Base-by-base conservation (phyloP, 2,329 filamentous ascomycete species). In the Ophiostoma sp. region DNA sequence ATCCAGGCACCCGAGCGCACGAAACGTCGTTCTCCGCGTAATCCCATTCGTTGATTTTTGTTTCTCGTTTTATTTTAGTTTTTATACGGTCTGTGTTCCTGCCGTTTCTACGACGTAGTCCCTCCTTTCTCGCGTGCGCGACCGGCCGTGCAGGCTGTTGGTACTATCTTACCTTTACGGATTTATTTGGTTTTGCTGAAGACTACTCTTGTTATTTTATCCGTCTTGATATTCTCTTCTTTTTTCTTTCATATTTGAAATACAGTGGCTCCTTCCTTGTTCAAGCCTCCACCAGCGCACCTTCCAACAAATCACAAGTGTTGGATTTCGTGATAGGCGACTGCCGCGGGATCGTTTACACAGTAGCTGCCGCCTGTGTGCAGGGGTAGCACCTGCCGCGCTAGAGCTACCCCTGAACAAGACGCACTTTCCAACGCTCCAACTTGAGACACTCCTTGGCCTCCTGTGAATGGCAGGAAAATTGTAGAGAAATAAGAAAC, bases 31-130 rank as follows among this genome's bases (percentile, higher is more conserved):
- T 45, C 28, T 36, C 66, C 63, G 39, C 25, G 39, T 48, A 31
- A 8, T 68, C 63, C 63, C 12, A 68, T 68, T 68, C 39, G 63
- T n/a, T 31, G 22, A 19, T 17, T 22, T 22, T 69, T 22, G 45
- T 48, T 33, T 28, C 22, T 55, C 7, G 12, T 9, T 55, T 28
- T 17, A 22, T 7, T 3, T 25, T 9, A 2, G 61, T 15, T 3
- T 48, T 66, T 66, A n/a, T 28, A n/a, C 36, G 59, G n/a, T 48
- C 48, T 66, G 63, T 15, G 63, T 48, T 66, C 48, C 36, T 66
- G 22, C 63, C 59, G 59, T 64, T 42, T 42, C 19, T 59, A 25
- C 33, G 31, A 39, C 33, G 33, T 15, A 22, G 7, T 22, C 33
- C 15, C 15, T 12, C 6, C 31, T 33, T 22, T 39, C 8, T 42